phyloP scores from a whole-genome alignment of 108 stramenopile species.

The Cyclostephanos invisitatus region DNA sequence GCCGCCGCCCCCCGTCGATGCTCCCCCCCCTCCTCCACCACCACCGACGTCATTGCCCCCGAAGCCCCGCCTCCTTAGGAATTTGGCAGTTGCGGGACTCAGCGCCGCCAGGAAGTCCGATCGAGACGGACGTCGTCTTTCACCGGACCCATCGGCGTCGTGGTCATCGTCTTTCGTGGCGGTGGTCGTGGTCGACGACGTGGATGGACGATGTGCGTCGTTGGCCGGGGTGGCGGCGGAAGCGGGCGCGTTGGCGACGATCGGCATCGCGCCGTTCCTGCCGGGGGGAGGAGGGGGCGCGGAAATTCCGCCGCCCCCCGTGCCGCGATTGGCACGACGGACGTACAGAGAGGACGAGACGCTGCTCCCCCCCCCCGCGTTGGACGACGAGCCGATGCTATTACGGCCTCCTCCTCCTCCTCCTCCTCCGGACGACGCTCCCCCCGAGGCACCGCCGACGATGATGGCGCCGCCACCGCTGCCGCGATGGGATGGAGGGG shows the following conservation, averaged over 20 bases:
- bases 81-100: conserved; percentile 24
- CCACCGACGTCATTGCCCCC: background rate
- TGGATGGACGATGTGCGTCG: background rate
- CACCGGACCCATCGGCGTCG: background rate
- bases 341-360: background rate
- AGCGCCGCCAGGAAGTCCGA: conserved; percentile 18
- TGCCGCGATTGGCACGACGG: background rate
- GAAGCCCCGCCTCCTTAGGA: background rate
- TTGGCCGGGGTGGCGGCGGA: background rate
- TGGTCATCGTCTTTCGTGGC: background rate
- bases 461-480: no score
- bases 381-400: conserved; percentile 2
- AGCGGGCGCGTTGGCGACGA: background rate
- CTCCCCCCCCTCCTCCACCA: background rate
- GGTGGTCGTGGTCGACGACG: background rate
- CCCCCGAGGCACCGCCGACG: background rate
- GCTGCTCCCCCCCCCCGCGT: no score
- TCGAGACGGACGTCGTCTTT: background rate
- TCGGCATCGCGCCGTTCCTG: no score
- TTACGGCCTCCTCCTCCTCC: background rate
- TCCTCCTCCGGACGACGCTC: background rate
- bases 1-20: background rate
- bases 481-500: background rate
- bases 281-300: no score
- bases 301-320: background rate